phyloP scores from a whole-genome alignment of 345 rosid genomes.

The Heritiera fomes region DNA sequence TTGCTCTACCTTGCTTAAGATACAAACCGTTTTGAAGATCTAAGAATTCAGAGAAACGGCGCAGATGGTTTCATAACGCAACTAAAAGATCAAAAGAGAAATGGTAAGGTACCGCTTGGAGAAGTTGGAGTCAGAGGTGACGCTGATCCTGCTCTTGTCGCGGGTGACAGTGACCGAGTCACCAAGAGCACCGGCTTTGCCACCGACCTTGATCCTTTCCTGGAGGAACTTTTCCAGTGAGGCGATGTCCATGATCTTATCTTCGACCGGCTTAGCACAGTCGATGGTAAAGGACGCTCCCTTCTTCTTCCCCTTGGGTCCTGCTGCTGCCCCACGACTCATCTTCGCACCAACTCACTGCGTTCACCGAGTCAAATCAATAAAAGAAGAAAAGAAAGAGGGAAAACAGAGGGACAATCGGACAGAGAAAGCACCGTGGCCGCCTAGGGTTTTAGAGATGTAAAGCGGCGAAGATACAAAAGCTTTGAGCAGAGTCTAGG shows the following conservation, averaged over 20 bases:
- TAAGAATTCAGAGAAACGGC: background rate
- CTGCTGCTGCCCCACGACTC: constrained; percentile 26
- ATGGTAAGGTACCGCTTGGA: constrained; percentile 56
- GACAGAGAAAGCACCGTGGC: background rate
- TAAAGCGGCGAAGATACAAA: too few relatives aligned
- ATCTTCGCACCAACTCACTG: constrained; percentile 14
- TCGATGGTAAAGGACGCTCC: constrained; percentile 57
- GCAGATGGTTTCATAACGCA: background rate
- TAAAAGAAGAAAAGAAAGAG: background rate
- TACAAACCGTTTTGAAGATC: background rate
- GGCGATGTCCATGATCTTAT: constrained; percentile 77
- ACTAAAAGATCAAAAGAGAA: background rate
- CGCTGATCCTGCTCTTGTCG: constrained; percentile 55
- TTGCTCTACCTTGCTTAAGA: too few relatives aligned
- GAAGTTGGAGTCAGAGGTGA: constrained; percentile 59
- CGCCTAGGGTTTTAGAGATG: background rate
- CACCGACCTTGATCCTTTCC: constrained; percentile 82
- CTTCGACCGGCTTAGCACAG: constrained; percentile 75
- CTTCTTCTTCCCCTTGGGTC: constrained; percentile 59
- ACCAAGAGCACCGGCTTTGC: constrained; percentile 79
- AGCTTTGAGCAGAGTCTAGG: too few relatives aligned
- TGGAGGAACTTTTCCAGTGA: constrained; percentile 82
- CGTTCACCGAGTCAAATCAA: background rate
- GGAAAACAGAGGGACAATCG: background rate
- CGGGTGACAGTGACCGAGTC: constrained; percentile 52